Conservation (phyloP, 352 stramenopile genomes). For the Globisporangium cederbergense region DNA sequence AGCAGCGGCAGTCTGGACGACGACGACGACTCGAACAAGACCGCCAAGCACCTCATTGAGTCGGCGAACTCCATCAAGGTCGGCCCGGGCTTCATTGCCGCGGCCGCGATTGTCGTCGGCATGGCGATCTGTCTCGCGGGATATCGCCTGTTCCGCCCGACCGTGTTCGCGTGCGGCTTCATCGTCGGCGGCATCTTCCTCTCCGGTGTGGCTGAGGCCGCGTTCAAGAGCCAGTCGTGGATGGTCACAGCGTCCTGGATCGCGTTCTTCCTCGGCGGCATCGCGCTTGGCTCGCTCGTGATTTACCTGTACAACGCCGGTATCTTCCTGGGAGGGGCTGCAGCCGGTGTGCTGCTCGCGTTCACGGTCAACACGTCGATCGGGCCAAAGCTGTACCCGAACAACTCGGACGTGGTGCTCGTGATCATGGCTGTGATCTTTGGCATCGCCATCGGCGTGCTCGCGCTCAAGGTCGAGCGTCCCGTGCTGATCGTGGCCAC, state of each 20-base stretch:
- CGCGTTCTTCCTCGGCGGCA: slow-evolving; percentile 38
- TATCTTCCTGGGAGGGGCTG: slow-evolving; percentile 39
- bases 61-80: slow-evolving; percentile 27
- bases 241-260: slow-evolving; percentile 50
- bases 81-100: slow-evolving; percentile 31
- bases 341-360: slow-evolving; percentile 36
- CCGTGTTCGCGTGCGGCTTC: slow-evolving; percentile 44
- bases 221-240: slow-evolving; percentile 26
- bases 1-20: background rate
- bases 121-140: slow-evolving; percentile 29
- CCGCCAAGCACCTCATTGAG: slow-evolving; percentile 24
- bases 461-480: slow-evolving; percentile 48
- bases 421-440: slow-evolving; percentile 43
- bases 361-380: slow-evolving; percentile 54
- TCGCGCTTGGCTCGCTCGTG: slow-evolving; percentile 30
- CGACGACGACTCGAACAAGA: slow-evolving; percentile 17
- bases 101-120: slow-evolving; percentile 29
- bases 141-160: slow-evolving; percentile 36
- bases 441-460: slow-evolving; percentile 31
- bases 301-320: slow-evolving; percentile 45
- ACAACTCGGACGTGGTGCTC: slow-evolving; percentile 41
- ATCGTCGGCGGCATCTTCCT: slow-evolving; percentile 38
- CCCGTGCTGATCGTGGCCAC: slow-evolving; percentile 53
- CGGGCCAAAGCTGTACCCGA: slow-evolving; percentile 28
- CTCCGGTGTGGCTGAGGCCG: slow-evolving; percentile 29